Base-by-base conservation (phyloP, 208 protist genomes). In the Histomonas meleagridis region DNA sequence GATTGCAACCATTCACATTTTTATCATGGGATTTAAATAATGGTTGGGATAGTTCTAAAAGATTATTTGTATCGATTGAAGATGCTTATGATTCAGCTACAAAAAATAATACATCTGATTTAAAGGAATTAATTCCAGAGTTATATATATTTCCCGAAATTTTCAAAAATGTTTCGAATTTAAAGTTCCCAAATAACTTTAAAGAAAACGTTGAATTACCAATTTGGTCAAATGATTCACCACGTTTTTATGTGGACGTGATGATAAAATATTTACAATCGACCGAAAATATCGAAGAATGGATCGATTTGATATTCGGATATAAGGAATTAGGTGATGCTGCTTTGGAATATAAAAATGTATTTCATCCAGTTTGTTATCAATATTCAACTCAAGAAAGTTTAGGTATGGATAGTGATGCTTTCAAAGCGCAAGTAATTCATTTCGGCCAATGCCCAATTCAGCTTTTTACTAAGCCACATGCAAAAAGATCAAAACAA, bases 371-470 rank as follows among this genome's bases (percentile, higher is more conserved):
- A 38, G 38, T 46, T 18, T 86, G 26, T 38, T 86, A 86, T 57
- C 76, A 86, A 55, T 51, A 9, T 32, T 5, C 46, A 51, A 86
- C 40, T 32, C n/a, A 18, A 35, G 76, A 86, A 55, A 35, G 18
- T 5, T 55, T 86, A 21, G 21, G 38, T 18, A 86, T 86, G 76
- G 76, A 86, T 1, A 3, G 0, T 1, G 10, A 9, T 86, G 76
- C 26, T 46, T 86, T 86, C 28, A 28, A 55, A 2, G 38, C 76
- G 16, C 76, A 86, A 55, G 43, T 49, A 38, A n/a, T 86, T 14
- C 51, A 86, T 35, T 86, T 86, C 46, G 76, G 76, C 3, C 76
- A 86, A 86, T 86, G 76, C 16, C 76, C 76, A 57, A 51, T 55
- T 38, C 76, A 86, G 18, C 46, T 86, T 26, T 86, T 86, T 46